phyloP scores from a whole-genome alignment of 2,329 filamentous ascomycete species.

The Sporothrix luriei region DNA sequence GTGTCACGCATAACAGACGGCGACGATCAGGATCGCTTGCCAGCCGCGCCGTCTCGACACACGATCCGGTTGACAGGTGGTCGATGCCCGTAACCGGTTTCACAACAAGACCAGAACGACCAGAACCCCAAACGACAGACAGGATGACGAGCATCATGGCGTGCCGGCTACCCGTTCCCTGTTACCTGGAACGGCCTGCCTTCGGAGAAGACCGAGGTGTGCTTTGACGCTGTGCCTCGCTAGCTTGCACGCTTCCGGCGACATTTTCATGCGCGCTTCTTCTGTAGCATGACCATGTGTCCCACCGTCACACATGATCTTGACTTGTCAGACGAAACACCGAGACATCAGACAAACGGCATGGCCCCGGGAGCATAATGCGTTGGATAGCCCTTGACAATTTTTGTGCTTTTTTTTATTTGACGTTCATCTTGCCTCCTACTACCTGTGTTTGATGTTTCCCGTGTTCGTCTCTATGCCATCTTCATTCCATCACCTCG shows the following conservation, averaged over 20 bases:
- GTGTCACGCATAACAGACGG: slow-evolving; percentile 16
- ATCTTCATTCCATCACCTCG: too few species aligned
- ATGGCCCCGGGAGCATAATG: not conserved
- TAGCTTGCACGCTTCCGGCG: not conserved
- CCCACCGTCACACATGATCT: not conserved
- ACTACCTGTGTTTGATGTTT: not conserved
- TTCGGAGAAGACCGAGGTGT: not conserved
- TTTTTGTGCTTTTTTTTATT: not conserved
- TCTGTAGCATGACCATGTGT: not conserved
- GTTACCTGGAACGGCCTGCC: slow-evolving; percentile 11
- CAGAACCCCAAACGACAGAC: not conserved
- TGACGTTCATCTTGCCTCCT: not conserved
- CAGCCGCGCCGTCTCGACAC: slow-evolving; percentile 15
- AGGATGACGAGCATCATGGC: slow-evolving; percentile 1
- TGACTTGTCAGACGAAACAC: slow-evolving; percentile 14
- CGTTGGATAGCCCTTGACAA: not conserved
- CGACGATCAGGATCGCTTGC: slow-evolving; percentile 29
- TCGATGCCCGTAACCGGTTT: slow-evolving; percentile 11
- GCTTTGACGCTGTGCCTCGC: slow-evolving; percentile 14
- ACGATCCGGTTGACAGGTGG: slow-evolving; percentile 12
- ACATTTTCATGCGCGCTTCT: not conserved
- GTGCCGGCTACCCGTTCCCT: not conserved
- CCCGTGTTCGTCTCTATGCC: not conserved
- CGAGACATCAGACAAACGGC: slow-evolving; percentile 10
- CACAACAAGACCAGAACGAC: not conserved